Percentiles rank a stretch among this genome's conserved stretches.
Conservation (phyloP, 2,329 filamentous ascomycete genomes). For the Epichloe elymi region DNA sequence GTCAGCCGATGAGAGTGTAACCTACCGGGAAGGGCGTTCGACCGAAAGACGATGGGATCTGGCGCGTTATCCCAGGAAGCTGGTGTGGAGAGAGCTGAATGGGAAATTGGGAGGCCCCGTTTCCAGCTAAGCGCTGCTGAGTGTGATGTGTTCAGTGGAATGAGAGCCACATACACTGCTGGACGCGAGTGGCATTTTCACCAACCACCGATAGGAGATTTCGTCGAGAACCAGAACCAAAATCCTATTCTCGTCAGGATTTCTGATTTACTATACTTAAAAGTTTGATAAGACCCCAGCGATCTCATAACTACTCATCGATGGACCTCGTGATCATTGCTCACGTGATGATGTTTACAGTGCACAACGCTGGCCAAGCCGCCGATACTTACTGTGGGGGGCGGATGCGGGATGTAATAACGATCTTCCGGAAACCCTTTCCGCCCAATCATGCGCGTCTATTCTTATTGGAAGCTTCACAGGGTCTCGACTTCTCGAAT, state of each 20-base stretch:
- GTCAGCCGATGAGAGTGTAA: not conserved
- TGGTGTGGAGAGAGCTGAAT: slow-evolving; percentile 6
- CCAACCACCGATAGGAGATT: not conserved
- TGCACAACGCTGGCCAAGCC: not conserved
- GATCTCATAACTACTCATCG: not conserved
- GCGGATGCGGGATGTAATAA: slow-evolving; percentile 12
- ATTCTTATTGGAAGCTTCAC: not conserved
- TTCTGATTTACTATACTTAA: not conserved
- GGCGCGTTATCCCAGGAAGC: slow-evolving; percentile 4
- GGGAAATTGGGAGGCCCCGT: slow-evolving; percentile 6
- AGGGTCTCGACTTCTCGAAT: not conserved
- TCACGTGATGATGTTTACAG: slow-evolving; percentile 24
- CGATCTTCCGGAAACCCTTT: slow-evolving; percentile 13
- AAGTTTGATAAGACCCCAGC: not conserved
- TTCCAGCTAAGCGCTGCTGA: slow-evolving; percentile 3
- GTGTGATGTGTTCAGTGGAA: slow-evolving; percentile 2
- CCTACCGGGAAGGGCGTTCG: slow-evolving; percentile 2
- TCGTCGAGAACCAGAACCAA: not conserved
- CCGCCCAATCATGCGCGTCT: slow-evolving; percentile 14
- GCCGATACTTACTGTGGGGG: slow-evolving; percentile 14
- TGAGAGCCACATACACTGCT: slow-evolving; percentile 7
- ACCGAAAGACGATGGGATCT: slow-evolving; percentile 1
- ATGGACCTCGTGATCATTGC: slow-evolving; percentile 17
- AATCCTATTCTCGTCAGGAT: not conserved
- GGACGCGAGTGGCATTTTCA: not conserved